A percentile compares a stretch with the other conserved stretches of the same genome.
Evolutionary conservation across 257 asterid species (phyloP).

Genomic region (Ophiorrhiza pumila): DNA sequence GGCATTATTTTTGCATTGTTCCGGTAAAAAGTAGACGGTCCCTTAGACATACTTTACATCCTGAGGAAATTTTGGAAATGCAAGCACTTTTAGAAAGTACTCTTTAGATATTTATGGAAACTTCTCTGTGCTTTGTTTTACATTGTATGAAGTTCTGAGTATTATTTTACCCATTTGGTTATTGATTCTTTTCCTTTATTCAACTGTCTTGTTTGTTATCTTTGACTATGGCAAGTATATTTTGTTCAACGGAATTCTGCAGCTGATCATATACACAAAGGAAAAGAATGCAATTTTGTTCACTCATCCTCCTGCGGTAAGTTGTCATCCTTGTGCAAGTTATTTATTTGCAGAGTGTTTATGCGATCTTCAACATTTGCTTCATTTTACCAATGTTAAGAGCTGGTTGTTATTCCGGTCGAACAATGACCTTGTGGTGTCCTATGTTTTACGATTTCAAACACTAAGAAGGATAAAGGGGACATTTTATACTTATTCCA

Average conservation of each 20-base stretch:
- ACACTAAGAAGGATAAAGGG: neutral
- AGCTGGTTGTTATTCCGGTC: neutral
- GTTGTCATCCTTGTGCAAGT: slow-evolving; percentile 26
- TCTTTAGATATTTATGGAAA: neutral
- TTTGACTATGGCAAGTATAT: slow-evolving; percentile 90
- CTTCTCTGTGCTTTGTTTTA: neutral
- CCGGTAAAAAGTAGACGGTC: neutral
- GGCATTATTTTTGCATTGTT: neutral
- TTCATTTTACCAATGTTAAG: neutral
- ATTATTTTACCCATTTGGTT: neutral
- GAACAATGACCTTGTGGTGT: neutral
- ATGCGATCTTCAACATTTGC: neutral
- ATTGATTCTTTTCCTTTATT: slow-evolving; percentile 8
- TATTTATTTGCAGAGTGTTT: slow-evolving; percentile 13
- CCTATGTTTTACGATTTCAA: neutral
- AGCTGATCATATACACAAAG: slow-evolving; percentile 62
- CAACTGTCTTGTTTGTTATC: slow-evolving; percentile 29
- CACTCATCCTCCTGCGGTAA: slow-evolving; percentile 86
- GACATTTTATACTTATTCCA: neutral
- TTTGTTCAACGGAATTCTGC: slow-evolving; percentile 67
- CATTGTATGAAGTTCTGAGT: neutral
- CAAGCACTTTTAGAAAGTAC: neutral
- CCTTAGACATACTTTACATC: neutral
- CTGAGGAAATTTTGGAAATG: neutral
- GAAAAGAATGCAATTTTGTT: slow-evolving; percentile 83